Evolutionary conservation across 1,139 yeast genomes (phyloP).

Genomic region (Fermentozyma sake): DNA sequence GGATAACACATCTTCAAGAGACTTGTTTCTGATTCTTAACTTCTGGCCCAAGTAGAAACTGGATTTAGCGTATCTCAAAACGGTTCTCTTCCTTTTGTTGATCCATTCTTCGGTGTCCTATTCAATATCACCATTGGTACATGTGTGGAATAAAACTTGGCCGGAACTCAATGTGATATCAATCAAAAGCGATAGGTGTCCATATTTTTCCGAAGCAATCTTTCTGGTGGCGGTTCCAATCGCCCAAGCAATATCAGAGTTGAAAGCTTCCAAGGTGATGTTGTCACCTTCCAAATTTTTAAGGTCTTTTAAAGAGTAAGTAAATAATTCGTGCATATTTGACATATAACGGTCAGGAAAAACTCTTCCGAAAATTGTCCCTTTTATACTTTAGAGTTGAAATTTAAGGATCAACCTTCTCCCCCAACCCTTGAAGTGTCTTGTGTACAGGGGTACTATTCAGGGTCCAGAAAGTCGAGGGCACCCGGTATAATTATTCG

Average conservation of each 20-base stretch:
- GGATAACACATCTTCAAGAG: conserved; percentile 38
- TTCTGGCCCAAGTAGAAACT: conserved; percentile 53
- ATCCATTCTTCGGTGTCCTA: conserved; percentile 60
- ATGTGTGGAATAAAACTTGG: conserved; percentile 50
- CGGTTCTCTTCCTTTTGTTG: conserved; percentile 49
- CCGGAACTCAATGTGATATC: conserved; percentile 48
- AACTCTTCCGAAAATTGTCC: no score
- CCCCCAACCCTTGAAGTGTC: no score
- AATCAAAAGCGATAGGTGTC: conserved; percentile 39
- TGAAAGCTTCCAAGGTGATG: conserved; percentile 21
- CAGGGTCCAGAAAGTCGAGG: no score
- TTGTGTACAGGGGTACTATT: no score
- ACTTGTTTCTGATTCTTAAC: conserved; percentile 23
- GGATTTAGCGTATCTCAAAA: conserved; percentile 48
- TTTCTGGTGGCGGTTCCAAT: conserved; percentile 32
- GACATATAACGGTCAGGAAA: no score
- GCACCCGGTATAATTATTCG: no score
- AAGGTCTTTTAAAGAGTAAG: conserved; percentile 5
- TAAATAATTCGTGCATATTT: neutral
- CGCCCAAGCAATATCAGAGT: conserved; percentile 31
- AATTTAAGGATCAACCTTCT: no score
- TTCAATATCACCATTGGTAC: conserved; percentile 37
- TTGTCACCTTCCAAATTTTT: conserved; percentile 6
- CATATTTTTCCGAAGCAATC: conserved; percentile 16
- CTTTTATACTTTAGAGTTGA: no score